phyloP scores from a whole-genome alignment of 2,329 filamentous ascomycete genomes.

The Cucurbitaria berberidis region DNA sequence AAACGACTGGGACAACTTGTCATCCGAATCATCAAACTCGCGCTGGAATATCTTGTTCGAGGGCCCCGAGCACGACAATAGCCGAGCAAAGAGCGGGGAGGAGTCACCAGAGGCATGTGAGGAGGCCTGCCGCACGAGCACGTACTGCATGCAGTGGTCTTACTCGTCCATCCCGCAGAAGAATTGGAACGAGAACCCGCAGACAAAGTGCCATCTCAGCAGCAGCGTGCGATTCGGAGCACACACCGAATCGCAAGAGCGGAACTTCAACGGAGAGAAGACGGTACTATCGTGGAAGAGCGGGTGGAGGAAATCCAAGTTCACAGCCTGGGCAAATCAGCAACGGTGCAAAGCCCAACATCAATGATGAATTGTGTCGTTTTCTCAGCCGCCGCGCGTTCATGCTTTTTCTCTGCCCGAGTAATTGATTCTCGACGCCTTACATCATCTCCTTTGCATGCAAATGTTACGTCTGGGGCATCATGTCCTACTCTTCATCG shows the following conservation, averaged over 20 bases:
- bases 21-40: conserved; percentile 34
- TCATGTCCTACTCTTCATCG: no score
- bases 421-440: background rate
- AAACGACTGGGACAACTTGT: conserved; percentile 44
- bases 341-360: conserved; percentile 34
- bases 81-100: conserved; percentile 28
- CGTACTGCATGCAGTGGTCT: conserved; percentile 43
- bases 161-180: conserved; percentile 34
- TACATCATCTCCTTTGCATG: background rate
- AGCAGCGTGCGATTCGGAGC: conserved; percentile 38
- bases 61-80: conserved; percentile 17
- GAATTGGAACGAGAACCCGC: conserved; percentile 41
- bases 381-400: conserved; percentile 8
- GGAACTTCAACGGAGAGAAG: conserved; percentile 17
- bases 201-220: conserved; percentile 43
- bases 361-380: background rate
- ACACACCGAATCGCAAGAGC: conserved; percentile 18
- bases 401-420: background rate
- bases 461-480: no score
- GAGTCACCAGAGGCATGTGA: conserved; percentile 37
- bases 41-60: conserved; percentile 44
- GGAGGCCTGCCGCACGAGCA: conserved; percentile 33
- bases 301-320: conserved; percentile 40
- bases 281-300: conserved; percentile 32
- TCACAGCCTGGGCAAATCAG: conserved; percentile 34